These are phyloP conservation scores for Moricandia moricandioides DNA, from an alignment of 345 rosid species.

Conservation along the genomic window DNA sequence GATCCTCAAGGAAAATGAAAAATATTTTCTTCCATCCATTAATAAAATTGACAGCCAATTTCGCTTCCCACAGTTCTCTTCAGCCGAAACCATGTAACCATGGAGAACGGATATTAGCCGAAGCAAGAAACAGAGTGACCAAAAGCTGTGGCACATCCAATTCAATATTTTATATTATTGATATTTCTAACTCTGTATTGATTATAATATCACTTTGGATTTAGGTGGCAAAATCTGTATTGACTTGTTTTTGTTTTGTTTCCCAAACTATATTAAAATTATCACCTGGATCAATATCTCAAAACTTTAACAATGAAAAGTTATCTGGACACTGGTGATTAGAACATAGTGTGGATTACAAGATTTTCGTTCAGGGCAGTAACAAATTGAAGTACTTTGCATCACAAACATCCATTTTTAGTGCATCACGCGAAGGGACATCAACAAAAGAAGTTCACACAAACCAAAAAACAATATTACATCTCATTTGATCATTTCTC, in stretches of 20 bases:
- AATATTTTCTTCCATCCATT: too few species aligned
- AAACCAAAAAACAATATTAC: neutral
- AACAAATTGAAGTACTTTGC: slow-evolving; percentile 4
- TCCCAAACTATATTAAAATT: neutral
- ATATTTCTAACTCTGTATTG: too few species aligned
- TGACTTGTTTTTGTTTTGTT: neutral
- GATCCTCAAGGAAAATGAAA: too few species aligned
- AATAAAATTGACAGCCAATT: too few species aligned
- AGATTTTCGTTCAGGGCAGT: slow-evolving; percentile 7
- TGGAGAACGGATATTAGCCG: too few species aligned
- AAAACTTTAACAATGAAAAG: neutral
- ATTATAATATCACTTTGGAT: too few species aligned
- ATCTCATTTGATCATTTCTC: slow-evolving; percentile 6
- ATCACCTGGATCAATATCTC: neutral
- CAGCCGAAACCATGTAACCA: too few species aligned
- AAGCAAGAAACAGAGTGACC: too few species aligned
- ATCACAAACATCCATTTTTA: neutral
- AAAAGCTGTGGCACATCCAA: too few species aligned
- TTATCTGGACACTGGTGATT: neutral
- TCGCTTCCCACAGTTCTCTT: too few species aligned
- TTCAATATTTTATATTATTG: too few species aligned
- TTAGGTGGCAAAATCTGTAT: too few species aligned
- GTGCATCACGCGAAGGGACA: slow-evolving; percentile 6
- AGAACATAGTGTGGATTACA: slow-evolving; percentile 6
- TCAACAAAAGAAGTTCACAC: neutral